Base-by-base conservation (phyloP, 2,329 filamentous ascomycete genomes). In the Dryadomyces quercivorus region DNA sequence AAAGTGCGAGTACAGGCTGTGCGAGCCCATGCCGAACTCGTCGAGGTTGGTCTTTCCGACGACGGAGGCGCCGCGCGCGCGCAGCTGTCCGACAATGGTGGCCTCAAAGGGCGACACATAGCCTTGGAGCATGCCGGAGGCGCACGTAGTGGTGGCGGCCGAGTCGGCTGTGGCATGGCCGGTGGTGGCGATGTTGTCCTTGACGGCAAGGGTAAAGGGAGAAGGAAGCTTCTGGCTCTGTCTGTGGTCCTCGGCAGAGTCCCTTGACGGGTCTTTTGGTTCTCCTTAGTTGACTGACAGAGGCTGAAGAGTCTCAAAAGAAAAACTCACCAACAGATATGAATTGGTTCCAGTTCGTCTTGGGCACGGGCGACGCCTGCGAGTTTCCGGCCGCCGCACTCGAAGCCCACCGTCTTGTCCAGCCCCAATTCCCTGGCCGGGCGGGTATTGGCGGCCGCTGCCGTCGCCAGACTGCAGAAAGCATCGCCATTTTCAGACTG, bases 1-100 rank as follows among this genome's bases (percentile, higher is more conserved):
- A 34, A 58, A 59, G 10, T 58, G 51, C 1, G 66, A 65, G 60
- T 65, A 59, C 16, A 60, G 54, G 54, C 57, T 66, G 63, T 70
- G 67, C 51, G 65, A 66, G 54, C 67, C 67, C 67, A 70, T 70
- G 61, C 67, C 67, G 57, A 70, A 70, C 60, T 70, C 93, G 69
- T 97, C 91, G 75, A 96, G 82, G 64, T 94, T 95, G 1, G 89
- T 90, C 68, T 95, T 95, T 3, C 85, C 86, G 2, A 82, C 74
- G 1, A 92, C 67, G 3, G 77, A 66, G 2, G 80, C 82, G 21
- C 84, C 85, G 2, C 77, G 74, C 38, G 72, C 65, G 53, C 78
- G 76, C 43, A 95, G 74, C 61, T 82, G 78, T 52, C 75, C 70
- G 40, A 93, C 81, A 12, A 95, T 82, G 3, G 88, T 91, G 21